Conservation (phyloP, 1,284 basidiomycete genomes). For the Cryptococcus amylolentus region DNA sequence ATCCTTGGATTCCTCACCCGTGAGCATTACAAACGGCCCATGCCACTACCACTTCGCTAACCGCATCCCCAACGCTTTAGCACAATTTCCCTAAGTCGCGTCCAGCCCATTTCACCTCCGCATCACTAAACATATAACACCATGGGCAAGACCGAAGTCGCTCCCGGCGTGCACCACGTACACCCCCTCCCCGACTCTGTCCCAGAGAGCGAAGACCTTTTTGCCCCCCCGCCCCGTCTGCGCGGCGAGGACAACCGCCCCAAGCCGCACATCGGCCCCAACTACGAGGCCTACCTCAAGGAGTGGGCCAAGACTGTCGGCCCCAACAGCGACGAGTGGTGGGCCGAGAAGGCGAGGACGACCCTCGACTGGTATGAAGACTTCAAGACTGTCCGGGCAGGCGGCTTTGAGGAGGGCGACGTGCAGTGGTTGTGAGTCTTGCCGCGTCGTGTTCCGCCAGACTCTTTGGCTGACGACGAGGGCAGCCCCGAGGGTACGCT, state of each 20-base stretch:
- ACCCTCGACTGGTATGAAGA: slow-evolving; percentile 85
- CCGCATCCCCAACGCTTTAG: not conserved
- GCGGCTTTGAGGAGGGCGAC: slow-evolving; percentile 81
- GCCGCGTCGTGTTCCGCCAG: not conserved
- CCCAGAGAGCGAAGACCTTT: slow-evolving; percentile 32
- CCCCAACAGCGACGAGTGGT: slow-evolving; percentile 74
- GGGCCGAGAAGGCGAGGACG: slow-evolving; percentile 82
- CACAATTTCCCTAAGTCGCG: not conserved
- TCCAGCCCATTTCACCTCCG: not conserved
- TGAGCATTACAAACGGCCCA: not conserved
- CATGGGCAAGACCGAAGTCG: slow-evolving; percentile 9
- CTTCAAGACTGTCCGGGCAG: slow-evolving; percentile 83
- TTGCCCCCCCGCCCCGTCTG: slow-evolving; percentile 41
- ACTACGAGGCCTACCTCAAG: slow-evolving; percentile 65
- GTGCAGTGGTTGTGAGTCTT: slow-evolving; percentile 78
- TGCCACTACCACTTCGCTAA: not conserved
- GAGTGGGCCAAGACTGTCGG: slow-evolving; percentile 71
- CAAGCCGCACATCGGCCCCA: slow-evolving; percentile 67
- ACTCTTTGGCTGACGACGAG: not conserved
- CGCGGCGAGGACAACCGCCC: slow-evolving; percentile 38
- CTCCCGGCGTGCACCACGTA: slow-evolving; percentile 23
- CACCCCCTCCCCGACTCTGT: slow-evolving; percentile 36
- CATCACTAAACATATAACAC: not conserved
- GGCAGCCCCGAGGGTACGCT: slow-evolving; percentile 70
- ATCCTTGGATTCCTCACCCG: too few species aligned